phyloP scores from a whole-genome alignment of 1,139 yeast genomes.

The Blastobotrys elegans region DNA sequence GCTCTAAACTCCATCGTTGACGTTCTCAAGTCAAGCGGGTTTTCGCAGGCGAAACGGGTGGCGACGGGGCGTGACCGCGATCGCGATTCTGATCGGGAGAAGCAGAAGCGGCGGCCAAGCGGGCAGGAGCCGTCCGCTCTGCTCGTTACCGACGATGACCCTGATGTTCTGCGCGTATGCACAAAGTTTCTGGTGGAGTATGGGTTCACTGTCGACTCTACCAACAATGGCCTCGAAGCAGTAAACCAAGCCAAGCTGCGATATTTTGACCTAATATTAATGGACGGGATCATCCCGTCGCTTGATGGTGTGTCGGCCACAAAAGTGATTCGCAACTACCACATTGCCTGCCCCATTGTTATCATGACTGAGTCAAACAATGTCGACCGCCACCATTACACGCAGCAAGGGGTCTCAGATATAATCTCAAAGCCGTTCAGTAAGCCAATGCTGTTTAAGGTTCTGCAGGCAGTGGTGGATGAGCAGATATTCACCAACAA shows the following conservation, averaged over 20 bases:
- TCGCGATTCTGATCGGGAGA: slow-evolving; percentile 11
- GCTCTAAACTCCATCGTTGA: background rate
- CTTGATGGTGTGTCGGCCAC: slow-evolving; percentile 94
- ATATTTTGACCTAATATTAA: slow-evolving; percentile 69
- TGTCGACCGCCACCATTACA: slow-evolving; percentile 37
- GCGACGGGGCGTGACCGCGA: background rate
- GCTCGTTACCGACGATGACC: slow-evolving; percentile 82
- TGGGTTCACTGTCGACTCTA: slow-evolving; percentile 91
- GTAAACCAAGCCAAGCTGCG: slow-evolving; percentile 63
- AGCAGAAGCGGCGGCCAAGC: background rate
- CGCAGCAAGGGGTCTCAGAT: slow-evolving; percentile 88
- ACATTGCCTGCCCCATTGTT: slow-evolving; percentile 81
- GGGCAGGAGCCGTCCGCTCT: slow-evolving; percentile 41
- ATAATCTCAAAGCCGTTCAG: slow-evolving; percentile 90
- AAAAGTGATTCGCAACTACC: slow-evolving; percentile 69
- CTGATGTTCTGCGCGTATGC: slow-evolving; percentile 50
- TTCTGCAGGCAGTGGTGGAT: slow-evolving; percentile 15
- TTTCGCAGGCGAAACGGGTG: background rate
- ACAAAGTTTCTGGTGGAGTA: slow-evolving; percentile 72
- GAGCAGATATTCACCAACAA: background rate
- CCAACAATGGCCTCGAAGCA: slow-evolving; percentile 87
- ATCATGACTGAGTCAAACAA: slow-evolving; percentile 61
- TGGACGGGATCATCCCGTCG: slow-evolving; percentile 95
- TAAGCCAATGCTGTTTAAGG: slow-evolving; percentile 68
- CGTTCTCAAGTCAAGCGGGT: background rate